Conservation (phyloP, 257 asterid genomes). For the Jacaranda mimosifolia region DNA sequence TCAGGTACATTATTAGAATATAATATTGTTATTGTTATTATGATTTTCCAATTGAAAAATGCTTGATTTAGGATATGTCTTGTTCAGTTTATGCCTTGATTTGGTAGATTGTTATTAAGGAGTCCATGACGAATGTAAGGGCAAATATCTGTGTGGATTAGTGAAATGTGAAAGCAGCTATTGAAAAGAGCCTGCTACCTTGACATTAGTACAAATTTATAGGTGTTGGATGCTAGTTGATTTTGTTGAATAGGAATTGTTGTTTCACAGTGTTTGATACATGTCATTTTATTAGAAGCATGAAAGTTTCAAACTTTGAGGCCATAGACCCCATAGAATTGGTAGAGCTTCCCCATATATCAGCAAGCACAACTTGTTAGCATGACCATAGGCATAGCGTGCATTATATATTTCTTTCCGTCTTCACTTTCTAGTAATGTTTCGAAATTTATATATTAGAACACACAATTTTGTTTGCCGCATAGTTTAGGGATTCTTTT, state of each 20-base stretch:
- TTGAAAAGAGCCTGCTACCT: constrained; percentile 4
- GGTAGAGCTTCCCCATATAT: constrained; percentile 15
- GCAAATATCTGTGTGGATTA: not conserved
- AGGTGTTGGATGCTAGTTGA: not conserved
- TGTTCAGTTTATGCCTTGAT: not conserved
- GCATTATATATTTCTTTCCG: not conserved
- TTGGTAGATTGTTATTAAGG: constrained; percentile 11
- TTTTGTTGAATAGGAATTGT: constrained; percentile 1
- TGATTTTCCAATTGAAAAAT: not conserved
- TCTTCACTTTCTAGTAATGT: not conserved
- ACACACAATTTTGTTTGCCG: not conserved
- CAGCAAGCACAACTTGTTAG: constrained; percentile 1
- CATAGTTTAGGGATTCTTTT: constrained; percentile 1
- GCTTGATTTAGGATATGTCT: not conserved
- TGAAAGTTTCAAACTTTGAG: not conserved
- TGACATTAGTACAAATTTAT: not conserved
- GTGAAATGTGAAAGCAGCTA: not conserved
- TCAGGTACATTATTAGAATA: constrained; percentile 64
- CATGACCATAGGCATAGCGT: not conserved
- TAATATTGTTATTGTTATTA: not conserved
- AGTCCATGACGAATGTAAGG: not conserved
- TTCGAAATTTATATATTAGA: not conserved
- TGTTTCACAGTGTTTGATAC: not conserved
- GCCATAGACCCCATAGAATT: not conserved
- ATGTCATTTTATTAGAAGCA: not conserved